These are phyloP conservation scores for Eucalyptus coolabah DNA, from an alignment of 345 rosid species.

Conservation along the genomic window DNA sequence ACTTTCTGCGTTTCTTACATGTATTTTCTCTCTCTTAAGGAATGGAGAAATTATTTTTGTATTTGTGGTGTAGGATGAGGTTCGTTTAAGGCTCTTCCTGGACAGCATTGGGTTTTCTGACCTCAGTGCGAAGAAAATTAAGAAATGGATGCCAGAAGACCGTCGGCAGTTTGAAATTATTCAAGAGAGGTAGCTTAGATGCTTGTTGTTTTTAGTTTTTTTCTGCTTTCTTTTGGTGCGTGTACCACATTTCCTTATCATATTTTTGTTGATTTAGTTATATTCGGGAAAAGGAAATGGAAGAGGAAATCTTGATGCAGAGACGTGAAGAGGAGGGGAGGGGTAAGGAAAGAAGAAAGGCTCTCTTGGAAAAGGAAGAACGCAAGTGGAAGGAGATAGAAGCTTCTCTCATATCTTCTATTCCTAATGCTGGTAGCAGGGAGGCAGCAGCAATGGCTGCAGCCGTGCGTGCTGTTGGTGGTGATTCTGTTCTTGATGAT, in stretches of 20 bases:
- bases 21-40: background rate
- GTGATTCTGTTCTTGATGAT: conserved; percentile 99
- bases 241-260: background rate
- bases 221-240: background rate
- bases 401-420: conserved; percentile 95
- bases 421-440: conserved; percentile 97
- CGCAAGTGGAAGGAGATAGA: conserved; percentile 99
- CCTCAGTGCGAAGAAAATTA: conserved; percentile 94
- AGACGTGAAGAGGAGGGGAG: conserved; percentile 99
- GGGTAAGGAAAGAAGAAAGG: conserved; percentile 99
- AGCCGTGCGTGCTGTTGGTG: conserved; percentile 99
- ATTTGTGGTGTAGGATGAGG: conserved; percentile 65
- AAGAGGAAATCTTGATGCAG: conserved; percentile 95
- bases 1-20: background rate
- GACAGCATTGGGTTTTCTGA: conserved; percentile 98
- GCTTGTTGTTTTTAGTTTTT: background rate
- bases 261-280: conserved; percentile 32
- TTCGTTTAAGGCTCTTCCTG: conserved; percentile 92
- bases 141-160: conserved; percentile 99
- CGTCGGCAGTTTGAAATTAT: conserved; percentile 94
- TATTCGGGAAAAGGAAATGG: conserved; percentile 99
- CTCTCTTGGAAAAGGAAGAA: conserved; percentile 94
- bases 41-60: background rate
- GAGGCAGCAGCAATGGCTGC: conserved; percentile 99
- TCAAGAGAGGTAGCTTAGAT: conserved; percentile 73